Percentiles rank a stretch among this genome's conserved stretches.
Evolutionary conservation across 257 asterid genomes (phyloP).

Genomic region (Jacaranda mimosifolia): DNA sequence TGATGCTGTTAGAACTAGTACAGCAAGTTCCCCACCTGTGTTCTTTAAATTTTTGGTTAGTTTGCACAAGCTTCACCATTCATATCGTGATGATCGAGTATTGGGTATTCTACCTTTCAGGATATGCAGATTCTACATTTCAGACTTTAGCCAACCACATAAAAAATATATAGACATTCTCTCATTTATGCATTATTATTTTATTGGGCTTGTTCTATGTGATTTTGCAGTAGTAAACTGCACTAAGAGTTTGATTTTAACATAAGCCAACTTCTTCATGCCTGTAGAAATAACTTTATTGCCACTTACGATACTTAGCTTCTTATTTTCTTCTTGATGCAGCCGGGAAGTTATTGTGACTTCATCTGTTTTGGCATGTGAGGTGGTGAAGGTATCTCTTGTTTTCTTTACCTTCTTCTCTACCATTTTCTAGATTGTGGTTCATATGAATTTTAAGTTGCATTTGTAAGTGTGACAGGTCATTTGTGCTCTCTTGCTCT

Average conservation of each 20-base stretch:
- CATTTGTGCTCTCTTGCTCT: slow-evolving; percentile 78
- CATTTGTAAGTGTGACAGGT: slow-evolving; percentile 60
- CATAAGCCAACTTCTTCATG: not conserved
- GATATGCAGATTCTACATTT: not conserved
- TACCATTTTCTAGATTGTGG: slow-evolving; percentile 7
- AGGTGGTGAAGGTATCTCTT: slow-evolving; percentile 78
- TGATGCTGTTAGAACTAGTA: slow-evolving; percentile 4
- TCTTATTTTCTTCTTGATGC: slow-evolving; percentile 50
- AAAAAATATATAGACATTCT: not conserved
- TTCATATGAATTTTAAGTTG: slow-evolving; percentile 25
- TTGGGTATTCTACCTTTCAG: not conserved
- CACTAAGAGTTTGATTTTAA: not conserved
- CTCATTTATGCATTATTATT: slow-evolving; percentile 15
- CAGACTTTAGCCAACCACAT: not conserved
- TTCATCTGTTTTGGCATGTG: slow-evolving; percentile 88
- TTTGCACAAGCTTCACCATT: not conserved
- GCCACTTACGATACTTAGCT: slow-evolving; percentile 1
- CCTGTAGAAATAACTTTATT: not conserved
- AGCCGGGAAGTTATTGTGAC: slow-evolving; percentile 94
- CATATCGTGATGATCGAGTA: not conserved
- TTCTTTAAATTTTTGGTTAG: not conserved
- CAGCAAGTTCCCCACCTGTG: not conserved
- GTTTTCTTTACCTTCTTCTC: slow-evolving; percentile 24
- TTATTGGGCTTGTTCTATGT: not conserved
- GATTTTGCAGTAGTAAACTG: slow-evolving; percentile 16